Percentiles rank a stretch among this genome's conserved stretches.
Conservation (phyloP, 768 basidiomycete species). For the Auriscalpium vulgare region DNA sequence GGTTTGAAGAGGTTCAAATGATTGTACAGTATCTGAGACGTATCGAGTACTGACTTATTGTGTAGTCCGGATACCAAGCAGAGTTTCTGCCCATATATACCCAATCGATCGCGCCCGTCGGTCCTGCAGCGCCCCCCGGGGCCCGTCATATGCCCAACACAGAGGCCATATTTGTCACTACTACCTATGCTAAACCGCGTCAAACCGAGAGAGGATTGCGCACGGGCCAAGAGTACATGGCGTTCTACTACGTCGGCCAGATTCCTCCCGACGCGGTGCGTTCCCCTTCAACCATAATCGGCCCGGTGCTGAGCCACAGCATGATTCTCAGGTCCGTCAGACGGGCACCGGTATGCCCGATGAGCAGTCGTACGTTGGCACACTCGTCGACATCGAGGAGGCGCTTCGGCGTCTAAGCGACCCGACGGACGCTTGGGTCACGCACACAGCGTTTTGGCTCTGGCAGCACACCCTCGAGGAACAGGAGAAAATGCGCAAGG, state of each 20-base stretch:
- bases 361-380: conserved; percentile 40
- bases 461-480: conserved; percentile 19
- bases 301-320: too few relatives aligned
- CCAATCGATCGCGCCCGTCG: conserved; percentile 32
- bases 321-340: conserved; percentile 31
- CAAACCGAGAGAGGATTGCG: conserved; percentile 10
- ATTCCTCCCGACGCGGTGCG: conserved; percentile 46
- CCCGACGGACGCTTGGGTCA: conserved; percentile 23
- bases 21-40: not conserved
- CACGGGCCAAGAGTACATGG: conserved; percentile 41
- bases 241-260: conserved; percentile 47
- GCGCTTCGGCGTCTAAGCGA: conserved; percentile 29
- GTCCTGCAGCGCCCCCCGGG: conserved; percentile 20
- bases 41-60: too few relatives aligned
- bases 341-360: conserved; percentile 49
- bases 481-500: not conserved
- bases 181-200: conserved; percentile 22
- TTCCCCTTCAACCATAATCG: not conserved
- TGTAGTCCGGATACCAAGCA: conserved; percentile 42
- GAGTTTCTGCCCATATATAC: conserved; percentile 38
- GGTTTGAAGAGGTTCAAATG: conserved; percentile 50
- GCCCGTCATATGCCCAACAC: conserved; percentile 19
- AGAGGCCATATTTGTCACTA: conserved; percentile 40
- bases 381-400: conserved; percentile 36
- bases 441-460: conserved; percentile 32